These are phyloP conservation scores for Protoeuglena noctilucae DNA, from an alignment of 139 green algal species.

Conservation along the genomic window DNA sequence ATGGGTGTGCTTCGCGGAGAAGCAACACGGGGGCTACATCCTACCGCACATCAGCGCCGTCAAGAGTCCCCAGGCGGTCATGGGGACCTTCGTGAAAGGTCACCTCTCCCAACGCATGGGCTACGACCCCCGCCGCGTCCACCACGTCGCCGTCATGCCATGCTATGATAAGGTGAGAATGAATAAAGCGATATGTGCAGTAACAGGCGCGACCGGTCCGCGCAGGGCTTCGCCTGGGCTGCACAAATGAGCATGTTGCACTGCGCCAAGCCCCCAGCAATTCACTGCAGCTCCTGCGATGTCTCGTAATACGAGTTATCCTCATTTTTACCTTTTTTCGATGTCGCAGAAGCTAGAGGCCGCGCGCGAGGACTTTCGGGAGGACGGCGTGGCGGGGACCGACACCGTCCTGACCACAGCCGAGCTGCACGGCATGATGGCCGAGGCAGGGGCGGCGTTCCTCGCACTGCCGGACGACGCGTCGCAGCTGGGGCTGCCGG, in stretches of 20 bases:
- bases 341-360: conserved; percentile 98
- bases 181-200: too few species aligned
- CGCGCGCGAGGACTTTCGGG: conserved; percentile 51
- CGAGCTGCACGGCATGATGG: conserved; percentile 64
- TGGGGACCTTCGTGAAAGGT: conserved; percentile 77
- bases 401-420: conserved; percentile 82
- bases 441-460: conserved; percentile 18
- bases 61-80: conserved; percentile 77
- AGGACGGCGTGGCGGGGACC: conserved; percentile 39
- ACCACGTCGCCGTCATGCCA: conserved; percentile 88
- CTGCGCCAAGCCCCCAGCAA: too few species aligned
- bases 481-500: not conserved
- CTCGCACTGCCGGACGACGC: too few species aligned
- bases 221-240: too few species aligned
- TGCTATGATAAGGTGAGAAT: conserved; percentile 99
- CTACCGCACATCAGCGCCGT: conserved; percentile 66
- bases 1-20: conserved; percentile 98
- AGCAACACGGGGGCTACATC: conserved; percentile 71
- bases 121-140: conserved; percentile 28
- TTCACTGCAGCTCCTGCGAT: too few species aligned
- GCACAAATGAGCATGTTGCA: too few species aligned
- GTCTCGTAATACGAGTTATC: too few species aligned
- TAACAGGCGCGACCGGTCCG: too few species aligned
- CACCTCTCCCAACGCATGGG: not conserved
- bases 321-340: too few species aligned